A percentile compares a stretch with the other conserved stretches of the same genome.
These are phyloP conservation scores for Beta lomatogona DNA, from an alignment of 179 eudicot genomes.

Conservation along the genomic window DNA sequence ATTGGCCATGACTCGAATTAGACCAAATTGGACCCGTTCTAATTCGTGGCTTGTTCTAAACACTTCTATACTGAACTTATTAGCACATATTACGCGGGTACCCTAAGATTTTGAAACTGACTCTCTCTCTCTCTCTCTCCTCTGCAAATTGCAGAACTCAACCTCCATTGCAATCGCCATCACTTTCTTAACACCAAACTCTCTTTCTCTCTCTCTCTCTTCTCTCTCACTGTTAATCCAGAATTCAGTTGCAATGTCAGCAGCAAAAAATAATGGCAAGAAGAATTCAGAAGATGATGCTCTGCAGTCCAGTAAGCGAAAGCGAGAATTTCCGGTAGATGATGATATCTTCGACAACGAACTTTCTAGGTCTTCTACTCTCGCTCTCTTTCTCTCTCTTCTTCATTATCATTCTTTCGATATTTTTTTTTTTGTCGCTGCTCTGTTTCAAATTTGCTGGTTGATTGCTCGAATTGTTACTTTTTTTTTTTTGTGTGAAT, in stretches of 20 bases:
- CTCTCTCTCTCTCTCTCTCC: not conserved
- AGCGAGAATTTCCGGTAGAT: slow-evolving; percentile 37
- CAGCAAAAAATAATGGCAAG: slow-evolving; percentile 50
- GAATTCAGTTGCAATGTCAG: slow-evolving; percentile 43
- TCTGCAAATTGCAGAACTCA: not conserved
- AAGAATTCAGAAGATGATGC: slow-evolving; percentile 45
- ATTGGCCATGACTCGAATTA: too few relatives aligned
- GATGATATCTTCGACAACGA: slow-evolving; percentile 69
- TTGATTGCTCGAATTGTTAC: not conserved
- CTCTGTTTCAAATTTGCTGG: not conserved
- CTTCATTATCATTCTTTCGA: not conserved
- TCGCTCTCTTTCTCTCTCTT: not conserved
- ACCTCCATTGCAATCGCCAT: slow-evolving; percentile 21
- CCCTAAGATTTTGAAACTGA: not conserved
- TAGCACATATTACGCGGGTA: slow-evolving; percentile 32
- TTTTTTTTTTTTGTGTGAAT: not conserved
- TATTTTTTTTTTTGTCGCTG: not conserved
- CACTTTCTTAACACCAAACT: not conserved
- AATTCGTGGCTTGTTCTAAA: too few relatives aligned
- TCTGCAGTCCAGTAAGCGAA: slow-evolving; percentile 47
- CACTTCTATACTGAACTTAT: too few relatives aligned
- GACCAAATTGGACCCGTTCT: too few relatives aligned
- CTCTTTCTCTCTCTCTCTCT: not conserved
- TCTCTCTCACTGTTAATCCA: not conserved
- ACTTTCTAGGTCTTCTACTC: slow-evolving; percentile 51